Percentiles rank a stretch among this genome's conserved stretches.
Conservation (phyloP, 768 basidiomycete genomes). For the Tricholoma terreum region DNA sequence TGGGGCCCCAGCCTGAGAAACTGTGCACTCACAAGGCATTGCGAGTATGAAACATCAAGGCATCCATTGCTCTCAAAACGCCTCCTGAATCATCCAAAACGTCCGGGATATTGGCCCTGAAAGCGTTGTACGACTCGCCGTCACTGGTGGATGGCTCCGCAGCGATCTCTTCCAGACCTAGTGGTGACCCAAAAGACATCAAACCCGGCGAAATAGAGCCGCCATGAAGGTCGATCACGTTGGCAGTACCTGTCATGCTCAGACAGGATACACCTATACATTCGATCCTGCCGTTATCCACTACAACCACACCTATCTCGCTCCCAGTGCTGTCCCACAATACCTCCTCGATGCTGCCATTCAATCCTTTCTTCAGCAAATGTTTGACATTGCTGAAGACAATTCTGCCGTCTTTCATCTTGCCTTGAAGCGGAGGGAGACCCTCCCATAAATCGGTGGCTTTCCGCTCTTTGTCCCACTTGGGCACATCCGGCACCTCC, state of each 20-base stretch:
- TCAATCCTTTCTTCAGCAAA: constrained; percentile 36
- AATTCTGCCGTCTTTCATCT: constrained; percentile 30
- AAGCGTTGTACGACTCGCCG: constrained; percentile 57
- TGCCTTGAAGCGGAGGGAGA: constrained; percentile 58
- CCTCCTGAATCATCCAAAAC: constrained; percentile 52
- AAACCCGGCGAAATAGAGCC: constrained; percentile 69
- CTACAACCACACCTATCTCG: constrained; percentile 33
- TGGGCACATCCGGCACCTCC: constrained; percentile 50
- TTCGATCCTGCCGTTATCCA: constrained; percentile 49
- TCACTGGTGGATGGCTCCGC: constrained; percentile 68
- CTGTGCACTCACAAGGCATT: constrained; percentile 64
- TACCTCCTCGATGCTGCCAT: constrained; percentile 30
- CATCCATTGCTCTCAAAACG: constrained; percentile 64
- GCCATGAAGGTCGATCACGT: constrained; percentile 60
- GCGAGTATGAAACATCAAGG: constrained; percentile 66
- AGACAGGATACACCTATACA: constrained; percentile 45
- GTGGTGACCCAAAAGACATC: constrained; percentile 59
- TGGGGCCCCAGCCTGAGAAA: neutral
- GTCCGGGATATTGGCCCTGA: constrained; percentile 37
- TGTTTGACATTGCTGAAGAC: constrained; percentile 68
- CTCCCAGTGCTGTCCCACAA: constrained; percentile 25
- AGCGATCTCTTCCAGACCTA: constrained; percentile 76
- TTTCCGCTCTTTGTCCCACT: constrained; percentile 62
- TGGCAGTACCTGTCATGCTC: constrained; percentile 15
- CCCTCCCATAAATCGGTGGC: constrained; percentile 64